Conservation (phyloP, 805 yeast species). For the Yamadazyma laniorum region DNA sequence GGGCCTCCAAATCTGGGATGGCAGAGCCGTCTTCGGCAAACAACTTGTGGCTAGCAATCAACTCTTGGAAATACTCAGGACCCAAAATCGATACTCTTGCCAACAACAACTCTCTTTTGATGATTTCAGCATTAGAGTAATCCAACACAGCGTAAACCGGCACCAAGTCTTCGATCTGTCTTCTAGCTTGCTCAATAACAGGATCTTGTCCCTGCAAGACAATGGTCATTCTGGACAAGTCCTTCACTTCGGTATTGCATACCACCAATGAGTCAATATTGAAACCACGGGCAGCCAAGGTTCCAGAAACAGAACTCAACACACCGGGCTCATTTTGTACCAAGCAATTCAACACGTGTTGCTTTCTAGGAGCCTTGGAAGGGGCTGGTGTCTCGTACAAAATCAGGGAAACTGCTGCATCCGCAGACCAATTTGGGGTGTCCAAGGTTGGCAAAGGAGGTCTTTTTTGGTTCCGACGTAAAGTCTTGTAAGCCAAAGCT, state of each 20-base stretch:
- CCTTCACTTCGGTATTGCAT: constrained; percentile 93
- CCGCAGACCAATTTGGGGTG: constrained; percentile 94
- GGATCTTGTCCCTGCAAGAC: constrained; percentile 94
- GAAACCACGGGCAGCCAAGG: constrained; percentile 97
- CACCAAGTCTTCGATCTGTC: constrained; percentile 96
- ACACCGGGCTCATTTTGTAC: constrained; percentile 99
- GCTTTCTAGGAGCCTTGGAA: constrained; percentile 60
- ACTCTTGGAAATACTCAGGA: constrained; percentile 96
- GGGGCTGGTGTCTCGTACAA: constrained; percentile 85
- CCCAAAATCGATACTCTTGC: constrained; percentile 93
- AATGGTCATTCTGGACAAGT: constrained; percentile 94
- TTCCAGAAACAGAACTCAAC: constrained; percentile 86
- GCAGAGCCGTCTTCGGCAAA: constrained; percentile 38
- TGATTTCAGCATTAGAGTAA: constrained; percentile 85
- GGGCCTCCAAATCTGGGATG: constrained; percentile 43
- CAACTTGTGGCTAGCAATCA: constrained; percentile 78
- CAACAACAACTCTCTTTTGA: constrained; percentile 84
- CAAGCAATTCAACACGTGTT: constrained; percentile 92
- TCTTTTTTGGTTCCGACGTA: constrained; percentile 80
- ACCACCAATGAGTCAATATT: constrained; percentile 97
- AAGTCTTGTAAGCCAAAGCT: constrained; percentile 89
- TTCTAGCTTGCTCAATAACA: constrained; percentile 94
- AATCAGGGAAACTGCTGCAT: constrained; percentile 93
- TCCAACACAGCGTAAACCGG: constrained; percentile 98
- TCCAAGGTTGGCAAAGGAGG: constrained; percentile 93